These are phyloP conservation scores for Boletus reticuloceps DNA, from an alignment of 768 basidiomycete species.

Conservation along the genomic window DNA sequence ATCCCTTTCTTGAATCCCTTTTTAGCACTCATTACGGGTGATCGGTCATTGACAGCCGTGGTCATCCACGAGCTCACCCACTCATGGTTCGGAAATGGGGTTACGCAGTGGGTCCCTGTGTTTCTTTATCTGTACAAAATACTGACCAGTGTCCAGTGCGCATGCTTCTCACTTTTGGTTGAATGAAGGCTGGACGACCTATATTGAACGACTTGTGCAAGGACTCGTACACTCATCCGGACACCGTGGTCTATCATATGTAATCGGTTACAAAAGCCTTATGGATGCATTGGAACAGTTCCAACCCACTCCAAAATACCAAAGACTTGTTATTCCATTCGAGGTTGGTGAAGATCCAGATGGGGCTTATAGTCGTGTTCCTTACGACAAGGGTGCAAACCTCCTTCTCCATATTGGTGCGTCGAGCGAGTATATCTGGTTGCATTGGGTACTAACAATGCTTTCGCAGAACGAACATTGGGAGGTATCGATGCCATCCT, in stretches of 20 bases:
- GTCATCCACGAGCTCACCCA: constrained; percentile 86
- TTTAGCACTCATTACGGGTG: constrained; percentile 79
- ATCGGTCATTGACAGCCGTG: constrained; percentile 83
- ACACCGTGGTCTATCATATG: constrained; percentile 75
- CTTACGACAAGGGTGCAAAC: constrained; percentile 91
- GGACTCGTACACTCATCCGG: constrained; percentile 67
- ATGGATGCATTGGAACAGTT: constrained; percentile 68
- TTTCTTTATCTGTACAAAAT: not conserved
- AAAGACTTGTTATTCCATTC: constrained; percentile 75
- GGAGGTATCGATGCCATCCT: constrained; percentile 57
- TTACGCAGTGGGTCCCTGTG: constrained; percentile 51
- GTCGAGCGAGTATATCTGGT: not conserved
- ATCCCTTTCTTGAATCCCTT: not conserved
- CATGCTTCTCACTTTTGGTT: constrained; percentile 84
- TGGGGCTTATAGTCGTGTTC: constrained; percentile 69
- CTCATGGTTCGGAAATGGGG: constrained; percentile 91
- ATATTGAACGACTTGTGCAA: constrained; percentile 81
- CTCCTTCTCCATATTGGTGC: constrained; percentile 80
- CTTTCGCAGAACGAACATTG: constrained; percentile 43
- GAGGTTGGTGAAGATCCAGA: constrained; percentile 74
- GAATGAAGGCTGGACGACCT: constrained; percentile 94
- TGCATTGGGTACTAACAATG: not conserved
- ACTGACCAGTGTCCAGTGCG: constrained; percentile 39
- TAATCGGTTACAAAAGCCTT: constrained; percentile 72
- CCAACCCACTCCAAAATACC: constrained; percentile 61